Evolutionary conservation across 208 protist genomes (phyloP), one percentile per base, ranked within the genome.

Genomic region (Acanthamoeba lenticulata): DNA sequence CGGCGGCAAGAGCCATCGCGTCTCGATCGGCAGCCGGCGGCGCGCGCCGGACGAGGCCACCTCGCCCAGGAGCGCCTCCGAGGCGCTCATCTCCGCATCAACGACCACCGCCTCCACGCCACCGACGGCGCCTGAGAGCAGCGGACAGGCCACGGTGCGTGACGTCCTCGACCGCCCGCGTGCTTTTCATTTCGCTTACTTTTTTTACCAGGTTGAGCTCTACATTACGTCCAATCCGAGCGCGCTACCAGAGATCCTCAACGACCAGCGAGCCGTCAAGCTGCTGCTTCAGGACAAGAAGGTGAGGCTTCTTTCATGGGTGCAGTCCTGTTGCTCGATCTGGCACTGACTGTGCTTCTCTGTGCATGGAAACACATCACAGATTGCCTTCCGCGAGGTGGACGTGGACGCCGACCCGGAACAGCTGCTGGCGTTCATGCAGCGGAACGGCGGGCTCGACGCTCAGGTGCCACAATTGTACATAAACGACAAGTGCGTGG

Each of bases 401-500:
- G 29, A 72, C 62, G 29, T 72, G 17, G 62, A 72, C 27, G 17
- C 62, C 21, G 27, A 24, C n/a, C 62, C 62, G 62, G 62, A 72
- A 7, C 62, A 38, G 62, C 29, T 72, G 29, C 17, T 9, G 29
- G 29, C 17, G 21, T 72, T 72, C 62, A 72, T 72, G 62, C 62
- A 72, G 62, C 11, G 62, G 17, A 32, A 32, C 29, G 62, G 62
- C 11, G 62, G 62, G 27, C 62, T 72, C 62, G 62, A 72, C 62
- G 62, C 62, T 15, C 62, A 72, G 11, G n/a, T 72, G n/a, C 62
- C 62, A 72, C 62, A 72, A 72, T 24, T 72, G 62, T 72, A 72
- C 62, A 72, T 72, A 34, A 72, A 72, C 62, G 62, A 72, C 62
- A 72, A 72, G 62, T 72, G 62, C 62, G 62, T 72, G 11, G 62